A percentile compares a stretch with the other conserved stretches of the same genome.
Evolutionary conservation across 345 rosid species (phyloP).

Genomic region (Corymbia maculata): DNA sequence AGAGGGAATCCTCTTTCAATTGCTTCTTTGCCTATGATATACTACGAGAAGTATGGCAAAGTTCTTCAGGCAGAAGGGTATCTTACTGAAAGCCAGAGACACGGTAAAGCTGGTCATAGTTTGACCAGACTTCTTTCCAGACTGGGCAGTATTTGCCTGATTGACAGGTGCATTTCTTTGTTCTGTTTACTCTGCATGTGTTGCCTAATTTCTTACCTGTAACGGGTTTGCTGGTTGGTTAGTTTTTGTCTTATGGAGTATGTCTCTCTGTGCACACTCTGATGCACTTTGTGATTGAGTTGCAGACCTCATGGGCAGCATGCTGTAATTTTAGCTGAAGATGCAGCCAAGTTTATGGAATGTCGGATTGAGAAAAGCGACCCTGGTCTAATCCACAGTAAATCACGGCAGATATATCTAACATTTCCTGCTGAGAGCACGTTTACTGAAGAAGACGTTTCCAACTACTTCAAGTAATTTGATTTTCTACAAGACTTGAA

Average conservation of each 20-base stretch:
- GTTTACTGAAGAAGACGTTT: constrained; percentile 57
- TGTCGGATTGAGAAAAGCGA: constrained; percentile 27
- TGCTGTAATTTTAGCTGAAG: constrained; percentile 49
- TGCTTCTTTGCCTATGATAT: constrained; percentile 58
- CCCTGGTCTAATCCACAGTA: constrained; percentile 31
- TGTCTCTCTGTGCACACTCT: neutral
- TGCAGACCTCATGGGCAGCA: constrained; percentile 79
- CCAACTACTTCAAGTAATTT: constrained; percentile 44
- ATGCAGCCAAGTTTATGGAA: constrained; percentile 36
- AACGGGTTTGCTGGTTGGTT: neutral
- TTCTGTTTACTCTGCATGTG: neutral
- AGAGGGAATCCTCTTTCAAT: constrained; percentile 58
- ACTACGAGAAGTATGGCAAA: constrained; percentile 52
- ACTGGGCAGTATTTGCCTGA: constrained; percentile 32
- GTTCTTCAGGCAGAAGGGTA: constrained; percentile 64
- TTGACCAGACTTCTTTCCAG: constrained; percentile 59
- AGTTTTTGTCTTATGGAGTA: neutral
- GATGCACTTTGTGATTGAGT: neutral
- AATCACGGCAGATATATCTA: constrained; percentile 55
- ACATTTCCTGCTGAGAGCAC: constrained; percentile 65
- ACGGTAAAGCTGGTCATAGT: constrained; percentile 62
- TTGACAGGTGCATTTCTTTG: constrained; percentile 35
- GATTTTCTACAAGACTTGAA: neutral
- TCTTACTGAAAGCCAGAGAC: constrained; percentile 68
- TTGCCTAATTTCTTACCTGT: neutral